Evolutionary conservation across 176 grass and related monocot genomes (phyloP), one percentile per base, ranked within the genome.

Genomic region (Saccharum officinarum): DNA sequence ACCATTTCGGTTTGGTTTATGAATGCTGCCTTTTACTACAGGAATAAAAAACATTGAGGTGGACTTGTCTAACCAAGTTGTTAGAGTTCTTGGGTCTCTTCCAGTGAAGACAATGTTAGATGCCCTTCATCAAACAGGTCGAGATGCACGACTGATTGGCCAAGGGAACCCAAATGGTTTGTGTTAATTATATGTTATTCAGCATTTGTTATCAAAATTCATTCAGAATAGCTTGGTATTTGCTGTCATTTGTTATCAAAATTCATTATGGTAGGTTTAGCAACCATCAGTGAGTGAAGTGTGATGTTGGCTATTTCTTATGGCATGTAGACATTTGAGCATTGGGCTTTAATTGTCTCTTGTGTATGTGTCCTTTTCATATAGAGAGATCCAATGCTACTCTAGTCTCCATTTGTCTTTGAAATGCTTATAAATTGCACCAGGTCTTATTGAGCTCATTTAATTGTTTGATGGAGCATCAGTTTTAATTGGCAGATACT

Each of bases 131-230:
- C 88, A 96, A 82, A 96, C 88, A 14, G 92, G 97, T 12, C 90
- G 83, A 38, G 80, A 88, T 89, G 97, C 90, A 45, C 83, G 88
- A 70, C 85, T 94, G 71, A 96, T 99, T 80, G 93, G 97, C 16
- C 97, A 99, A 94, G 97, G 93, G 20, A 96, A 96, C 60, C 94
- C 94, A 65, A 94, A 92, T 73, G 97, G 97, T 99, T 69, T 63
- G 90, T 89, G 40, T 62, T 78, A 18, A 30, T 89, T 68, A n/a
- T 67, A 59, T 60, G 25, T 8, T 80, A 55, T 71, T 23, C 67
- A 66, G 36, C 73, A 60, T 90, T 82, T 83, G 1, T 22, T 34
- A 14, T 40, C 37, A 47, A 16, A 67, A 83, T 46, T 50, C 3
- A 79, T 87, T 41, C 16, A 17, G 3, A 78, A 39, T 9, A 59